Percentiles rank a stretch among this genome's conserved stretches.
These are phyloP conservation scores for Metschnikowia gruessii DNA, from an alignment of 805 yeast species.

Conservation along the genomic window DNA sequence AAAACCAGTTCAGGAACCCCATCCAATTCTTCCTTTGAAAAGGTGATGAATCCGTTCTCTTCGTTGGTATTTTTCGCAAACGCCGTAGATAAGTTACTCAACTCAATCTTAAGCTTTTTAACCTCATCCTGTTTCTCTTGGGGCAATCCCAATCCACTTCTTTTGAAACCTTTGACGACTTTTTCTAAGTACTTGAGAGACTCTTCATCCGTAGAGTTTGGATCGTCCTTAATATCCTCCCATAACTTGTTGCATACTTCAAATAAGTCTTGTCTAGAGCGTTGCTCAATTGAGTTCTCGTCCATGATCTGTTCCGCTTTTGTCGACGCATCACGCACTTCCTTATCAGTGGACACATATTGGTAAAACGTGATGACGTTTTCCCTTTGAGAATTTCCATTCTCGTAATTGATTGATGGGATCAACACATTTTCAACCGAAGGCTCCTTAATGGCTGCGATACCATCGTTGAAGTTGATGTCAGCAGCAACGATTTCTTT, in stretches of 20 bases:
- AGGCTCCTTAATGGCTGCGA: conserved; percentile 50
- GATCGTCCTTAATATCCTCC: conserved; percentile 27
- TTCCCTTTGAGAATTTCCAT: conserved; percentile 43
- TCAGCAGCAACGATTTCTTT: conserved; percentile 37
- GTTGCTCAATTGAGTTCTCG: conserved; percentile 59
- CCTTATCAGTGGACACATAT: conserved; percentile 64
- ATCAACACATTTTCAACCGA: conserved; percentile 54
- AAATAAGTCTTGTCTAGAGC: conserved; percentile 63
- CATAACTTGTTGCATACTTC: conserved; percentile 53
- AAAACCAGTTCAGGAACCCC: conserved; percentile 72
- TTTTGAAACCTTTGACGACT: conserved; percentile 51
- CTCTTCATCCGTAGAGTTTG: conserved; percentile 43
- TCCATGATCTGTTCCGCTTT: conserved; percentile 58
- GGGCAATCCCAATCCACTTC: conserved; percentile 68
- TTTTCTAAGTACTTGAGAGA: conserved; percentile 57
- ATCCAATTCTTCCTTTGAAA: conserved; percentile 61
- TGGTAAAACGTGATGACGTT: conserved; percentile 65
- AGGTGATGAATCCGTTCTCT: conserved; percentile 58
- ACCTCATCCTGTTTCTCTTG: conserved; percentile 53
- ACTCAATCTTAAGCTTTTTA: conserved; percentile 54
- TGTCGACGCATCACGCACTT: conserved; percentile 68
- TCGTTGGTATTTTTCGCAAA: conserved; percentile 69
- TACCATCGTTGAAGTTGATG: conserved; percentile 49
- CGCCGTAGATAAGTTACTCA: conserved; percentile 54
- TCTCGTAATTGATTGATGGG: conserved; percentile 52